A percentile compares a stretch with the other conserved stretches of the same genome.
Evolutionary conservation across 2,329 filamentous ascomycete genomes (phyloP).

Genomic region (Aspergillus latus): DNA sequence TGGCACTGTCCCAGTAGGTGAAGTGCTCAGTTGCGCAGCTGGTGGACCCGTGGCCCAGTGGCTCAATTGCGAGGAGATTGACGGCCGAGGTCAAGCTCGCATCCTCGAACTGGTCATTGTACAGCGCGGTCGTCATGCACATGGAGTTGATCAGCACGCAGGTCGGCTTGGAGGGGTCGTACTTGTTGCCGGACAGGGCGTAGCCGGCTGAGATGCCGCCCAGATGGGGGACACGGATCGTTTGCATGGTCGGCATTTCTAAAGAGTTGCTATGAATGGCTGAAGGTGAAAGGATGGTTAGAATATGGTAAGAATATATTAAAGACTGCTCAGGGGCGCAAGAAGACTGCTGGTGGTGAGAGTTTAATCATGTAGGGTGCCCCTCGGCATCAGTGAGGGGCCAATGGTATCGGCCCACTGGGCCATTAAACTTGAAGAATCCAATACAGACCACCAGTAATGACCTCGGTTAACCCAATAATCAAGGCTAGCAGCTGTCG

Average conservation of each 20-base stretch:
- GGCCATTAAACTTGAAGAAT: too few relatives aligned
- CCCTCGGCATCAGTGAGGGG: too few relatives aligned
- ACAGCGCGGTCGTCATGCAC: slow-evolving; percentile 50
- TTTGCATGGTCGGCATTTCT: slow-evolving; percentile 19
- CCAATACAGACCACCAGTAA: too few relatives aligned
- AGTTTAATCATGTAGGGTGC: too few relatives aligned
- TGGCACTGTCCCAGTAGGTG: slow-evolving; percentile 57
- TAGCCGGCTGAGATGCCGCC: slow-evolving; percentile 53
- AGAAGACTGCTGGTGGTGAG: too few relatives aligned
- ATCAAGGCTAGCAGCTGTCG: too few relatives aligned
- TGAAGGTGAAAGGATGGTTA: too few relatives aligned
- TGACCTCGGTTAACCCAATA: too few relatives aligned
- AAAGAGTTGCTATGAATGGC: too few relatives aligned
- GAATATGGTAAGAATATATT: too few relatives aligned
- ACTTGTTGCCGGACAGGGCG: slow-evolving; percentile 40
- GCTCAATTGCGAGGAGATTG: slow-evolving; percentile 56
- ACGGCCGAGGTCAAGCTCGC: slow-evolving; percentile 36
- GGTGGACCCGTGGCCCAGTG: slow-evolving; percentile 54
- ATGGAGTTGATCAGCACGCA: slow-evolving; percentile 54
- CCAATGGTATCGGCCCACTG: too few relatives aligned
- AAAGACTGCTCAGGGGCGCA: too few relatives aligned
- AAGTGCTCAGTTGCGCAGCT: slow-evolving; percentile 46
- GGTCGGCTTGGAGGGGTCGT: slow-evolving; percentile 54
- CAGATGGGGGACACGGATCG: slow-evolving; percentile 50
- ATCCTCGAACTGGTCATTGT: slow-evolving; percentile 42